Evolutionary conservation across 2,329 filamentous ascomycete species (phyloP).

Genomic region (Scedosporium boydii): DNA sequence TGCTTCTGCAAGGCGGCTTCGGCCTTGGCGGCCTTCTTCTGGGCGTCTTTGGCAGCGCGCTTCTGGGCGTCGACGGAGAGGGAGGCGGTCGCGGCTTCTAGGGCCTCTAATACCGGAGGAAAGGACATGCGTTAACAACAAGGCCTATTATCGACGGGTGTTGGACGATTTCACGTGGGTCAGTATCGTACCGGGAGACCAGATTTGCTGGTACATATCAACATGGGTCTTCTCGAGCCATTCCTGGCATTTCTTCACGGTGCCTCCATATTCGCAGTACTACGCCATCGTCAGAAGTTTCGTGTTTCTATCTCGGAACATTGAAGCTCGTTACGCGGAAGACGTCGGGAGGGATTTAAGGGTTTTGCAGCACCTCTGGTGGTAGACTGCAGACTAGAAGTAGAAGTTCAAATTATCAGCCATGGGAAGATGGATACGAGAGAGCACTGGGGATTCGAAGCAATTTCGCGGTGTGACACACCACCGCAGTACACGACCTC

Average conservation of each 20-base stretch:
- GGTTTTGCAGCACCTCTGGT: constrained; percentile 42
- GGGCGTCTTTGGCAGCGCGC: constrained; percentile 88
- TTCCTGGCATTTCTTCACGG: constrained; percentile 91
- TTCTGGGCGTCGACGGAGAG: constrained; percentile 89
- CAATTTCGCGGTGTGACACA: constrained; percentile 15
- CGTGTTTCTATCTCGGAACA: constrained; percentile 1
- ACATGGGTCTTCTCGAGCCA: constrained; percentile 76
- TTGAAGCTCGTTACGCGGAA: constrained; percentile 2
- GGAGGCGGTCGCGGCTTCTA: constrained; percentile 74
- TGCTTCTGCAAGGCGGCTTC: constrained; percentile 78
- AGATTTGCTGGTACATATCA: constrained; percentile 67
- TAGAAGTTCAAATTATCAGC: neutral
- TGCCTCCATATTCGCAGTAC: constrained; percentile 99
- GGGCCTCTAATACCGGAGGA: constrained; percentile 47
- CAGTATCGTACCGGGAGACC: constrained; percentile 63
- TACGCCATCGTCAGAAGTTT: constrained; percentile 30
- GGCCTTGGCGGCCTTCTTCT: constrained; percentile 94
- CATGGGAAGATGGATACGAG: neutral
- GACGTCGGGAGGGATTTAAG: constrained; percentile 10
- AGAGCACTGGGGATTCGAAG: no score
- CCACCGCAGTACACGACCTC: constrained; percentile 49
- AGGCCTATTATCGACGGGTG: no score
- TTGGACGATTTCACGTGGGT: neutral
- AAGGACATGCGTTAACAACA: neutral
- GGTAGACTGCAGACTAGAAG: constrained; percentile 52